These are phyloP conservation scores for Pezicula carpinea DNA, from an alignment of 2,329 filamentous ascomycete genomes.

Conservation along the genomic window DNA sequence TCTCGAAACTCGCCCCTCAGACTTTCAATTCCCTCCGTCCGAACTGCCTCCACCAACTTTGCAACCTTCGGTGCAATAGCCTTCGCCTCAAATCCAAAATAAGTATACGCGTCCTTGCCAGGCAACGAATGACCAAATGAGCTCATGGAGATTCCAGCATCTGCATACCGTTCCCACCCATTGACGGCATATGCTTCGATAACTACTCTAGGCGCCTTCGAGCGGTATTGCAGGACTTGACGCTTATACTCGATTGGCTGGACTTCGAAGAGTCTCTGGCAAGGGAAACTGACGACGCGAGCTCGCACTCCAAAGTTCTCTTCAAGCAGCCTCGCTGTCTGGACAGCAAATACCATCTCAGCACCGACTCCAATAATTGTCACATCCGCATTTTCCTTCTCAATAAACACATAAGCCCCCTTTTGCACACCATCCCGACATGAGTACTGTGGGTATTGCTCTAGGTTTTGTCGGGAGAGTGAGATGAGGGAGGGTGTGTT, in stretches of 20 bases:
- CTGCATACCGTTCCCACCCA: conserved; percentile 57
- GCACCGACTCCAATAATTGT: conserved; percentile 37
- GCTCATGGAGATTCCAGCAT: conserved; percentile 49
- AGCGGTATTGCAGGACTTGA: conserved; percentile 37
- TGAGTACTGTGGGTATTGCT: conserved; percentile 34
- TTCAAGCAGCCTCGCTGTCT: conserved; percentile 33
- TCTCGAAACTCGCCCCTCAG: conserved; percentile 12
- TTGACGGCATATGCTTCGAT: conserved; percentile 56
- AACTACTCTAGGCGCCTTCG: conserved; percentile 44
- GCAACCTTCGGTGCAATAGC: conserved; percentile 33
- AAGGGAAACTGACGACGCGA: conserved; percentile 41
- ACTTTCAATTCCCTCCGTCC: conserved; percentile 20
- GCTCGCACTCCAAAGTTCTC: conserved; percentile 32
- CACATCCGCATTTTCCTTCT: conserved; percentile 40
- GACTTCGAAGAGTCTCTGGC: conserved; percentile 38
- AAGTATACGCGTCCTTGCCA: conserved; percentile 48
- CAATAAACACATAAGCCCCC: conserved; percentile 43
- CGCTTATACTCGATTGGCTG: conserved; percentile 41
- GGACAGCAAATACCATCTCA: conserved; percentile 37
- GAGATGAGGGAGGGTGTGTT: conserved; percentile 44
- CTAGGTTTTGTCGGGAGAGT: conserved; percentile 39
- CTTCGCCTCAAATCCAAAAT: conserved; percentile 48
- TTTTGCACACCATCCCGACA: conserved; percentile 36
- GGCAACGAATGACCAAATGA: conserved; percentile 53
- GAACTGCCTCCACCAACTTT: conserved; percentile 26